Conservation (phyloP, 164 flowering plant genomes). For the Piper longum region DNA sequence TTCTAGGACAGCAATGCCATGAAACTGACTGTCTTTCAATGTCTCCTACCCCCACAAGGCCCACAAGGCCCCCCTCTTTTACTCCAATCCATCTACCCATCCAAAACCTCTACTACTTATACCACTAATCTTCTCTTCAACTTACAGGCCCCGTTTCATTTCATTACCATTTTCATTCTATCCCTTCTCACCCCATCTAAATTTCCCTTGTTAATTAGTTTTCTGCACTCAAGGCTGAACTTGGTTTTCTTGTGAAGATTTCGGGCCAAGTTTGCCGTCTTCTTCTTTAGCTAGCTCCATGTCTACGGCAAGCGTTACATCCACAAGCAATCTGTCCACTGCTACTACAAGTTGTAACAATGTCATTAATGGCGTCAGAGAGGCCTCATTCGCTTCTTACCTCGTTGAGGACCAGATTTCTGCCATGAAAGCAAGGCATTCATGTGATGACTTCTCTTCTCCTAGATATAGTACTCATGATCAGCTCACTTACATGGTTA, state of each 20-base stretch:
- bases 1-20: neutral
- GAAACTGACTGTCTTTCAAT: neutral
- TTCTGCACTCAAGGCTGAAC: too few species aligned
- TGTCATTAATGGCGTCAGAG: constrained; percentile 13
- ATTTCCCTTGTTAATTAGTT: neutral
- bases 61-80: neutral
- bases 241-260: too few species aligned
- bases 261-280: too few species aligned
- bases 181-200: neutral
- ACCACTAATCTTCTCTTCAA: neutral
- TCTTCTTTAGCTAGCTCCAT: constrained; percentile 7
- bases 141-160: neutral
- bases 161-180: neutral
- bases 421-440: constrained; percentile 15
- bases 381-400: constrained; percentile 35
- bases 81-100: neutral
- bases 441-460: neutral
- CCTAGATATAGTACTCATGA: neutral
- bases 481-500: constrained; percentile 4
- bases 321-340: constrained; percentile 11
- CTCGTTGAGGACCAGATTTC: constrained; percentile 21
- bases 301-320: constrained; percentile 20
- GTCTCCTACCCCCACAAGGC: neutral
- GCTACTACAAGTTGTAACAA: constrained; percentile 3
- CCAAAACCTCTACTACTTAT: neutral